Evolutionary conservation across 768 basidiomycete species (phyloP).

Genomic region (Mycena belliarum): DNA sequence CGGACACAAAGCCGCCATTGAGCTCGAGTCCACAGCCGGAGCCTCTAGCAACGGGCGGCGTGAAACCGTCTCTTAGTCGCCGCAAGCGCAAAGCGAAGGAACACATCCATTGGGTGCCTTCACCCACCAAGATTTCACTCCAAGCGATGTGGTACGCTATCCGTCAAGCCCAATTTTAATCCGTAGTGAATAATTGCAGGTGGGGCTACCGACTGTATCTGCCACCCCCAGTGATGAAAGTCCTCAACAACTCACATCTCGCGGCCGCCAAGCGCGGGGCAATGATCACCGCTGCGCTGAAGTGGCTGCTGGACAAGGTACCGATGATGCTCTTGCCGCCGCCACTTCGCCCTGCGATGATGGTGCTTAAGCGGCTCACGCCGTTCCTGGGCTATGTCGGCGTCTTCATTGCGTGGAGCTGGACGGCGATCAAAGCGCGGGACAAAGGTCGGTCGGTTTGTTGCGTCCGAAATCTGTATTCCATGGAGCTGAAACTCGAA

Average conservation of each 20-base stretch:
- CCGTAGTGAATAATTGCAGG: not conserved
- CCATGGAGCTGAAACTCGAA: not conserved
- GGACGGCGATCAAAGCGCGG: slow-evolving; percentile 64
- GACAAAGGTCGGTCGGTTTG: slow-evolving; percentile 59
- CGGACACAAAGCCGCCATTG: slow-evolving; percentile 19
- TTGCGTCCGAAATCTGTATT: not conserved
- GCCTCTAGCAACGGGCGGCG: slow-evolving; percentile 1
- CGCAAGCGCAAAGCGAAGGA: slow-evolving; percentile 29
- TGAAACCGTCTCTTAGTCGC: slow-evolving; percentile 20
- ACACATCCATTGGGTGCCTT: slow-evolving; percentile 66
- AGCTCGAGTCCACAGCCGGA: slow-evolving; percentile 17
- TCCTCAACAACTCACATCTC: slow-evolving; percentile 61
- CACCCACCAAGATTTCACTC: slow-evolving; percentile 69
- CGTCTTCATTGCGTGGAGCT: slow-evolving; percentile 77
- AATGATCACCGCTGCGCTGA: slow-evolving; percentile 71
- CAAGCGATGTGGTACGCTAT: slow-evolving; percentile 73
- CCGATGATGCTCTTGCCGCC: slow-evolving; percentile 62
- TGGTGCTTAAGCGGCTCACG: slow-evolving; percentile 59
- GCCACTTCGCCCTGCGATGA: slow-evolving; percentile 56
- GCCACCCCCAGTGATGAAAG: slow-evolving; percentile 71
- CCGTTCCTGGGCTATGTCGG: slow-evolving; percentile 74
- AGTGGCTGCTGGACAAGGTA: slow-evolving; percentile 68
- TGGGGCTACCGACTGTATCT: slow-evolving; percentile 69
- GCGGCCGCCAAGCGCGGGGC: slow-evolving; percentile 75
- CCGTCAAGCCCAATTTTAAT: not conserved